Base-by-base conservation (phyloP, 129 eudicot genomes). In the Helichrysum umbraculigerum region DNA sequence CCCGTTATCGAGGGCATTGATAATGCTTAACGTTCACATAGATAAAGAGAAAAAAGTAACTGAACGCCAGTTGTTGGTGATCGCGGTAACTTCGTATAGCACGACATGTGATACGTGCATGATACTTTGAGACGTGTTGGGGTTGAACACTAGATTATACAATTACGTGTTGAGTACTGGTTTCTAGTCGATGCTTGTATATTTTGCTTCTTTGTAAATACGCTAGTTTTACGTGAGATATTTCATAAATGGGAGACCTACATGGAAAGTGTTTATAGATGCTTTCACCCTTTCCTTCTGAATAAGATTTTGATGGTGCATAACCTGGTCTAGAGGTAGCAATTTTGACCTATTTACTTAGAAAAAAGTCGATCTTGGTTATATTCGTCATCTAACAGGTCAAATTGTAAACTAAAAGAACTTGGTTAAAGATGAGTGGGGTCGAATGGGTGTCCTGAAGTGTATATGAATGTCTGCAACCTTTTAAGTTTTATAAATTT, bases 41-140 rank as follows among this genome's bases (percentile, higher is more conserved):
- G n/a, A n/a, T n/a, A 42, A 68, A 58, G 76, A 77, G 62, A 52
- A 77, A 58, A 58, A 20, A 47, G 63, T 42, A 77, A 68, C 37
- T 3, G 54, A 41, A 57, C 17, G 58, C 6, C 16, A 56, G 19
- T 52, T 32, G 30, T 32, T 57, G 67, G 60, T 19, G 17, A 29
- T 64, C 22, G 39, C 25, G 63, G 59, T 39, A 69, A 59, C 57
- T 56, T 68, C 58, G n/a, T 29, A 25, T 34, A 34, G 66, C 32
- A 58, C 5, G 16, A 54, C 75, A 77, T 57, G 81, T 28, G 41
- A 37, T 32, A 35, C 29, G 17, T 76, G 41, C 69, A 37, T 58
- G 81, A 28, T 32, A 17, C 15, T 56, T 22, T 76, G 66, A 32
- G 32, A 39, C 57, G 50, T 42, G 50, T 10, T 47, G 54, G 17